A percentile compares a stretch with the other conserved stretches of the same genome.
phyloP scores from a whole-genome alignment of 2,329 filamentous ascomycete genomes.

The Sporothrix mexicana region DNA sequence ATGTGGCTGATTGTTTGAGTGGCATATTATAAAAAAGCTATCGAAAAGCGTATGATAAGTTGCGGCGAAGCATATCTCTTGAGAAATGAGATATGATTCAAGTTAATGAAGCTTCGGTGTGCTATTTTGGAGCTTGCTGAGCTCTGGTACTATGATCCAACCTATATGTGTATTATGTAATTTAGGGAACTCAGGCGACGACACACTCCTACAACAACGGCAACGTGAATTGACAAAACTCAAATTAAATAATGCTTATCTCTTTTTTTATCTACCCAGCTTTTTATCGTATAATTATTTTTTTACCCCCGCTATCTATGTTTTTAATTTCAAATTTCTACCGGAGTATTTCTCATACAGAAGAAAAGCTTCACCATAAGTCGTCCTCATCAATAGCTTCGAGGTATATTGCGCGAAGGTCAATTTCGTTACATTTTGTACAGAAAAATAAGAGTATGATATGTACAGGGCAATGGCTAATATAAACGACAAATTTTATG shows the following conservation, averaged over 20 bases:
- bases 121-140: background rate
- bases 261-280: too few species aligned
- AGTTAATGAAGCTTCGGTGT: background rate
- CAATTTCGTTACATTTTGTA: constrained; percentile 21
- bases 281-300: too few species aligned
- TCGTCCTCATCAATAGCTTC: background rate
- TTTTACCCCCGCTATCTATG: background rate
- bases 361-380: too few species aligned
- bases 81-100: background rate
- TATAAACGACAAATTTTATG: background rate
- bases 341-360: background rate
- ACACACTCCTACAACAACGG: background rate
- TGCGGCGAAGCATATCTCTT: background rate
- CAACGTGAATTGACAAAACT: background rate
- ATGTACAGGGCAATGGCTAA: constrained; percentile 16
- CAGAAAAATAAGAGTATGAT: constrained; percentile 5
- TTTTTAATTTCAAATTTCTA: background rate
- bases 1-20: too few species aligned
- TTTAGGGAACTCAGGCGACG: background rate
- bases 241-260: too few species aligned
- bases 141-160: background rate
- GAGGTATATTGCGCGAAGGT: background rate
- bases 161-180: constrained; percentile 22
- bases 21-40: too few species aligned
- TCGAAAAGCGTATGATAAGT: background rate